Evolutionary conservation across 768 basidiomycete species (phyloP).

Genomic region (Pleurotus pulmonarius): DNA sequence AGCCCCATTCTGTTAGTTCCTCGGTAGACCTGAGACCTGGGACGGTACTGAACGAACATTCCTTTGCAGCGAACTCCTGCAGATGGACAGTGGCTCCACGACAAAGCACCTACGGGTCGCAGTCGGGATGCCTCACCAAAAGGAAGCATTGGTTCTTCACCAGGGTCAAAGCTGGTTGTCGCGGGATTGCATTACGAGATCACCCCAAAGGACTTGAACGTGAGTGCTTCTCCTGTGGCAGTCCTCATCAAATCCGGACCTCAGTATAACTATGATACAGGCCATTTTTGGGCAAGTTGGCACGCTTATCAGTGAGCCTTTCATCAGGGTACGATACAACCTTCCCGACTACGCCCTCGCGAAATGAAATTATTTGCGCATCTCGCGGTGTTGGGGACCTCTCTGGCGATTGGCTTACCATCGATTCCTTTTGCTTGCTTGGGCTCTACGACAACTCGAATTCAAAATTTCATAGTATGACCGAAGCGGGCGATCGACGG

Average conservation of each 20-base stretch:
- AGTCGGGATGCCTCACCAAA: slow-evolving; percentile 20
- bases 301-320: slow-evolving; percentile 88
- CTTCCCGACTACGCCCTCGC: slow-evolving; percentile 53
- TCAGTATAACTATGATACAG: slow-evolving; percentile 31
- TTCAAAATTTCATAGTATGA: slow-evolving; percentile 72
- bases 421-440: slow-evolving; percentile 25
- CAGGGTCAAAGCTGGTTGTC: slow-evolving; percentile 64
- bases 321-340: slow-evolving; percentile 90
- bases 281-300: slow-evolving; percentile 90
- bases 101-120: slow-evolving; percentile 57
- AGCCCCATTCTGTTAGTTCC: slow-evolving; percentile 1
- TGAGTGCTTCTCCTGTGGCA: slow-evolving; percentile 33
- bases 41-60: not conserved
- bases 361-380: slow-evolving; percentile 43
- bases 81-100: slow-evolving; percentile 74
- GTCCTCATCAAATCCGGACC: slow-evolving; percentile 3
- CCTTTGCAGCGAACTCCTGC: slow-evolving; percentile 18
- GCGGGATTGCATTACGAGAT: slow-evolving; percentile 92
- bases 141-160: slow-evolving; percentile 21
- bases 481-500: slow-evolving; percentile 89
- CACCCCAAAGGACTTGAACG: slow-evolving; percentile 82
- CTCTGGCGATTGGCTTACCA: slow-evolving; percentile 34
- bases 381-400: slow-evolving; percentile 19
- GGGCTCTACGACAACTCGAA: slow-evolving; percentile 23
- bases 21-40: not conserved